Evolutionary conservation across 1,284 basidiomycete species (phyloP), one percentile per base, ranked within the genome.

Genomic region (Amylostereum chailletii): DNA sequence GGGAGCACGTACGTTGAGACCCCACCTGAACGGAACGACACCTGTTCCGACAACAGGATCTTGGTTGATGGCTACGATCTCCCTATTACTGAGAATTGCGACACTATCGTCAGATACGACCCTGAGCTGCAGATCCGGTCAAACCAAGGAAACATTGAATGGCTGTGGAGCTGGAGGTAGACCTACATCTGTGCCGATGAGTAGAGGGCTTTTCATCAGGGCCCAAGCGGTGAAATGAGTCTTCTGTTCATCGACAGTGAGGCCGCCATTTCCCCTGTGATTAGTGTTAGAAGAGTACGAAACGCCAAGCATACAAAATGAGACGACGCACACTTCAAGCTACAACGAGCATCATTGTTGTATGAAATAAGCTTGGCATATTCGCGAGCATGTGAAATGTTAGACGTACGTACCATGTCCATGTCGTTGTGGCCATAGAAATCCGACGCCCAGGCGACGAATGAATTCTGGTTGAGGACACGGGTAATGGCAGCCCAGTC

Each of bases 1-100:
- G 34, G 27, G 27, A 4, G 26, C 10, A 63, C 68, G 26, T 32
- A 77, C 76, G 58, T 77, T 77, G 40, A 75, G 58, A 4, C 83
- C 82, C 83, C 83, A 84, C 55, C 79, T 67, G 68, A 84, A 85
- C 7, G 83, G 82, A 31, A 77, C 71, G 48, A 83, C 69, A 32
- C 73, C 72, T 6, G 74, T 77, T 2, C 81, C 83, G 42, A 78
- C 69, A 0, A 79, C 76, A 0, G 76, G 70, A 58, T 85, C 82
- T 60, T 85, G 83, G 59, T 83, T 82, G 56, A 85, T 82, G 8
- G 77, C 81, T 32, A 85, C 71, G 47, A 85, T 76, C 61, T 85
- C 82, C 39, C 57, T 60, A 60, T 84, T 85, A 58, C 68, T 80
- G 41, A 84, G 65, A 55, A 84, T 77, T 38, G 68, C 66, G 1